Conservation (phyloP, 805 yeast genomes). For the Peterozyma toletana region DNA sequence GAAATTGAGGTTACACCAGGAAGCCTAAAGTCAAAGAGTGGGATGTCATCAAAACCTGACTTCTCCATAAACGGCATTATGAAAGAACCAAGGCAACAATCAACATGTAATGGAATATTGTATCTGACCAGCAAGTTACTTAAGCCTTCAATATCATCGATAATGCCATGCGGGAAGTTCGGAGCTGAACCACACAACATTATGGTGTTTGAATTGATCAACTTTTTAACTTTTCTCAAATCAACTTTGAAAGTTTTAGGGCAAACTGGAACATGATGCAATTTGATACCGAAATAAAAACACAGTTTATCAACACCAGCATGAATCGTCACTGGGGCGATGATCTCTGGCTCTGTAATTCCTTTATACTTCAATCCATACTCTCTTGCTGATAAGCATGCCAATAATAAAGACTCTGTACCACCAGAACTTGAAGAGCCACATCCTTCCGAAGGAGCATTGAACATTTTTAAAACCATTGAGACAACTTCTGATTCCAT, state of each 20-base stretch:
- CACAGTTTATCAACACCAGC: conserved; percentile 96
- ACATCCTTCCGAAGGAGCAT: conserved; percentile 66
- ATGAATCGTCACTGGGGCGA: conserved; percentile 86
- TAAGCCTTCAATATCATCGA: conserved; percentile 77
- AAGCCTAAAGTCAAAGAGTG: conserved; percentile 75
- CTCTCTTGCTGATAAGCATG: conserved; percentile 85
- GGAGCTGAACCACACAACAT: conserved; percentile 92
- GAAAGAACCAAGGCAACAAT: conserved; percentile 93
- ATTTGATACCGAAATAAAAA: conserved; percentile 78
- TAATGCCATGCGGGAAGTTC: conserved; percentile 93
- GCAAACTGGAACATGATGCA: conserved; percentile 75
- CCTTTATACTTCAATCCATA: conserved; percentile 54
- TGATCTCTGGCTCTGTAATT: conserved; percentile 70
- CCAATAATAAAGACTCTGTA: conserved; percentile 81
- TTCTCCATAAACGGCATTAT: conserved; percentile 72
- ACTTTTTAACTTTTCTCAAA: conserved; percentile 46
- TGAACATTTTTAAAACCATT: conserved; percentile 76
- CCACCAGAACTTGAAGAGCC: conserved; percentile 94
- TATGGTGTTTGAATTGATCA: conserved; percentile 75
- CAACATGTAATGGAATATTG: conserved; percentile 88
- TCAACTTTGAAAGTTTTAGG: conserved; percentile 64
- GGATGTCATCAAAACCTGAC: conserved; percentile 41
- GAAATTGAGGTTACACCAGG: conserved; percentile 95
- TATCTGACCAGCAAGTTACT: conserved; percentile 57
- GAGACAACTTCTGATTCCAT: conserved; percentile 95